These are phyloP conservation scores for Aspergillus sp. DNA, from an alignment of 2,329 filamentous ascomycete species.

Conservation along the genomic window DNA sequence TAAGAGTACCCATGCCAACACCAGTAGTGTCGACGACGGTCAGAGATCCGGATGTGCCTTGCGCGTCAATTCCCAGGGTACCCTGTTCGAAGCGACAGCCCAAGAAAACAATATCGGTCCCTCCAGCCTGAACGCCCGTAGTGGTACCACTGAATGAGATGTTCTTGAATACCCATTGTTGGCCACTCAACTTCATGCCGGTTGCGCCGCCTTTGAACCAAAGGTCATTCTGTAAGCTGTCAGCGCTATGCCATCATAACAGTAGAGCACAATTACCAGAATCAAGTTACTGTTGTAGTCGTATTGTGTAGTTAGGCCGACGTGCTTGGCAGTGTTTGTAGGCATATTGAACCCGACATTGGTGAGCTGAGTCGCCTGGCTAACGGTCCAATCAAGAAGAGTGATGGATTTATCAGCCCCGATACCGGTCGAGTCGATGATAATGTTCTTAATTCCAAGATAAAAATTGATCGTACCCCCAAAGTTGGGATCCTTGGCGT, in stretches of 20 bases:
- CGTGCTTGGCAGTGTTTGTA: conserved; percentile 31
- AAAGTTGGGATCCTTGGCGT: conserved; percentile 45
- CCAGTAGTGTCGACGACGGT: conserved; percentile 26
- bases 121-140: conserved; percentile 51
- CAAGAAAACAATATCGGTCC: conserved; percentile 30
- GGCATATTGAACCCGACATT: conserved; percentile 45
- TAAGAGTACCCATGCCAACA: conserved; percentile 17
- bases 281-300: conserved; percentile 32
- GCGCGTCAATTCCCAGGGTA: conserved; percentile 29
- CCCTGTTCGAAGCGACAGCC: conserved; percentile 28
- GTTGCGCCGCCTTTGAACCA: conserved; percentile 32
- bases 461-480: conserved; percentile 40
- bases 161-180: conserved; percentile 47
- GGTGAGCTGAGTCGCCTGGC: conserved; percentile 42
- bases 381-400: conserved; percentile 43
- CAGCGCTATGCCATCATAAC: not conserved
- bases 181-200: conserved; percentile 35
- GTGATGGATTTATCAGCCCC: conserved; percentile 30
- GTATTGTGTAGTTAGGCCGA: conserved; percentile 36
- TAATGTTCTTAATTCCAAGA: conserved; percentile 41
- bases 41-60: conserved; percentile 24
- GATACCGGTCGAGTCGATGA: conserved; percentile 40
- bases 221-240: conserved; percentile 25
- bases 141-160: conserved; percentile 63
- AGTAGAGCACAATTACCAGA: conserved; percentile 26